Conservation (phyloP, 202 grass and related monocot species). For the Bolboschoenoplectus hybrid region DNA sequence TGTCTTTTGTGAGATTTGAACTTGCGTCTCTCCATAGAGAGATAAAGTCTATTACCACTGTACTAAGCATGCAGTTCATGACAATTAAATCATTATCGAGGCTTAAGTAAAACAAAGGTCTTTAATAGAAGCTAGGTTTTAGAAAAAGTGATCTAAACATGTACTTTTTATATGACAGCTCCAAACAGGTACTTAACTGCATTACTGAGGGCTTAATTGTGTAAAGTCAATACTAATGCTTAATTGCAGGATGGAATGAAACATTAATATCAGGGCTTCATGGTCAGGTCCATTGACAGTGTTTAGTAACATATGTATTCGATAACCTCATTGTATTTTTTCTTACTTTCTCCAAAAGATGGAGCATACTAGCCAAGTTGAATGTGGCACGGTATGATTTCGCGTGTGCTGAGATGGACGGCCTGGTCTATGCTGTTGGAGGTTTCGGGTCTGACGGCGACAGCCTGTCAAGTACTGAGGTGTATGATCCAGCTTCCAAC, state of each 20-base stretch:
- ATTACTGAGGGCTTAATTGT: not conserved
- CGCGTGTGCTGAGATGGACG: constrained; percentile 57
- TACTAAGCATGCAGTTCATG: no score
- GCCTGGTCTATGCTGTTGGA: constrained; percentile 78
- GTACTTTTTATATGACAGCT: not conserved
- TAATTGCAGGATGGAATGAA: not conserved
- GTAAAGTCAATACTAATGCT: not conserved
- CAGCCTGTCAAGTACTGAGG: constrained; percentile 78
- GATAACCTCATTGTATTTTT: constrained; percentile 31
- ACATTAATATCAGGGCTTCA: not conserved
- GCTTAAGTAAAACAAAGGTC: not conserved
- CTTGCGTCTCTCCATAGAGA: no score
- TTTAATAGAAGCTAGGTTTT: not conserved
- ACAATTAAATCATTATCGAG: not conserved
- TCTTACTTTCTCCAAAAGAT: constrained; percentile 43
- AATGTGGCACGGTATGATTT: constrained; percentile 70
- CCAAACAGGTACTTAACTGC: not conserved
- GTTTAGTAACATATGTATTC: not conserved
- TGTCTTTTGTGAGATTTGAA: no score
- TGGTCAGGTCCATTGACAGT: not conserved
- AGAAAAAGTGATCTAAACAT: not conserved
- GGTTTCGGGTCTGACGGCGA: constrained; percentile 71
- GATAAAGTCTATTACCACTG: no score
- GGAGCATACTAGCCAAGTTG: constrained; percentile 65
- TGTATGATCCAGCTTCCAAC: constrained; percentile 73